Evolutionary conservation across 768 basidiomycete genomes (phyloP).

Genomic region (Cyathus striatus): DNA sequence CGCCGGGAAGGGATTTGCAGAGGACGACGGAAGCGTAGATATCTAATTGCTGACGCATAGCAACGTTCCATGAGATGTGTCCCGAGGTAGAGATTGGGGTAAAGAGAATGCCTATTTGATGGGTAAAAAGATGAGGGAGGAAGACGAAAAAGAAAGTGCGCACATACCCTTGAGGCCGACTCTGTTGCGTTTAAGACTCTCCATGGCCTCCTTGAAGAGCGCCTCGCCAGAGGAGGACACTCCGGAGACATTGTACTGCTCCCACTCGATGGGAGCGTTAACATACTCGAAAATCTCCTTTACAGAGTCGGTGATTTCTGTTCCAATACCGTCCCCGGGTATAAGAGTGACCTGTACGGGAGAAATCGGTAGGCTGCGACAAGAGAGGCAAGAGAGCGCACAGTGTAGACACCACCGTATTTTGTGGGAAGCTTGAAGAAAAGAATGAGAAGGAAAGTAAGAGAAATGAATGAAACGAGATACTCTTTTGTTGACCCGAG

Average conservation of each 20-base stretch:
- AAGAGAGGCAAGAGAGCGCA: conserved; percentile 28
- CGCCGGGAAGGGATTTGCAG: conserved; percentile 95
- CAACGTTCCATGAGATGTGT: conserved; percentile 99
- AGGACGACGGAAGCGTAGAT: conserved; percentile 98
- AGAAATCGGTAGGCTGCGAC: conserved; percentile 14
- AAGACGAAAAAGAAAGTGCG: conserved; percentile 3
- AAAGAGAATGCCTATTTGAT: conserved; percentile 83
- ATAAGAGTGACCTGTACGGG: conserved; percentile 83
- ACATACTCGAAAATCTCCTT: conserved; percentile 98
- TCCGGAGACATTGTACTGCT: conserved; percentile 96
- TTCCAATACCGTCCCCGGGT: conserved; percentile 96
- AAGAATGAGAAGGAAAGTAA: conserved; percentile 6
- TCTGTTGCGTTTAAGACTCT: conserved; percentile 93
- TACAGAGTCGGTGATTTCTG: conserved; percentile 96
- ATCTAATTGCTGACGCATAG: conserved; percentile 98
- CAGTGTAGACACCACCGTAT: conserved; percentile 91
- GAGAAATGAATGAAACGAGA: conserved; percentile 17
- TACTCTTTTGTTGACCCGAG: conserved; percentile 69
- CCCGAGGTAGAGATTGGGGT: conserved; percentile 95
- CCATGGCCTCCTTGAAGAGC: conserved; percentile 97
- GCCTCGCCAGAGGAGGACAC: conserved; percentile 92
- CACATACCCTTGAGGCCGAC: conserved; percentile 92
- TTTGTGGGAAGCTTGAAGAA: conserved; percentile 72
- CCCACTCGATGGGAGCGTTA: conserved; percentile 99
- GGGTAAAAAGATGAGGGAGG: conserved; percentile 4